Percentiles rank a stretch among this genome's conserved stretches.
These are phyloP conservation scores for Durotheca rogersii DNA, from an alignment of 495 filamentous ascomycete genomes.

Conservation along the genomic window DNA sequence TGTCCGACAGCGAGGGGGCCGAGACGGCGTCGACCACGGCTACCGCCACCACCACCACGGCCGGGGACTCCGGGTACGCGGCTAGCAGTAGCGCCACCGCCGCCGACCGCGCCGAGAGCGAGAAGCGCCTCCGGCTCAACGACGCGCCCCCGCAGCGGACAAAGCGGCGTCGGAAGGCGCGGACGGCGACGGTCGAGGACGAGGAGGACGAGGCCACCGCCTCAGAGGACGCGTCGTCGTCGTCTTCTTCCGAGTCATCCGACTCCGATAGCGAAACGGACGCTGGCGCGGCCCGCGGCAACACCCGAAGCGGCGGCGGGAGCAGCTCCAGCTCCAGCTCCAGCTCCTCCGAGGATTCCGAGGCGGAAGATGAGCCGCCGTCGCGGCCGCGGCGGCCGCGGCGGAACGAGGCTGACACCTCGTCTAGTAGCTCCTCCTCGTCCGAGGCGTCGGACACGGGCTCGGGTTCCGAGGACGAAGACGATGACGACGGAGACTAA, in stretches of 20 bases:
- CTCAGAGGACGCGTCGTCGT: slow-evolving; percentile 39
- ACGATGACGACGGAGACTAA: no score
- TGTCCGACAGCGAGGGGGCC: slow-evolving; percentile 45
- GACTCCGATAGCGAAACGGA: no score
- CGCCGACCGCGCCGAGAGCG: slow-evolving; percentile 37
- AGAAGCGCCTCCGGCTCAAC: slow-evolving; percentile 42
- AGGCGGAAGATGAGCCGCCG: slow-evolving; percentile 13
- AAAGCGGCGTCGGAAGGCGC: slow-evolving; percentile 58
- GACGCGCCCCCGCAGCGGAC: slow-evolving; percentile 44
- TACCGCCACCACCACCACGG: slow-evolving; percentile 22
- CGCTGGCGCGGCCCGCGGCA: no score
- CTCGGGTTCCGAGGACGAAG: slow-evolving; percentile 21
- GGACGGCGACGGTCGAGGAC: slow-evolving; percentile 45
- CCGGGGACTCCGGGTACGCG: slow-evolving; percentile 10
- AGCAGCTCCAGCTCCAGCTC: slow-evolving; percentile 35
- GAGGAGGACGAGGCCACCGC: slow-evolving; percentile 39
- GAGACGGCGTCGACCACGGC: slow-evolving; percentile 30
- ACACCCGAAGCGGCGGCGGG: no score
- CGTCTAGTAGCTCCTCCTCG: slow-evolving; percentile 37
- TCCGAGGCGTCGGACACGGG: slow-evolving; percentile 24
- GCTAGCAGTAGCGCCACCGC: slow-evolving; percentile 20
- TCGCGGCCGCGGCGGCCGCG: slow-evolving; percentile 1
- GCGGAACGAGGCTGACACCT: slow-evolving; percentile 22
- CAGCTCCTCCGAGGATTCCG: slow-evolving; percentile 36
- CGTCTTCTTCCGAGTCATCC: no score